These are phyloP conservation scores for Trypanosoma vivax DNA, from an alignment of 208 protist genomes.

Conservation along the genomic window DNA sequence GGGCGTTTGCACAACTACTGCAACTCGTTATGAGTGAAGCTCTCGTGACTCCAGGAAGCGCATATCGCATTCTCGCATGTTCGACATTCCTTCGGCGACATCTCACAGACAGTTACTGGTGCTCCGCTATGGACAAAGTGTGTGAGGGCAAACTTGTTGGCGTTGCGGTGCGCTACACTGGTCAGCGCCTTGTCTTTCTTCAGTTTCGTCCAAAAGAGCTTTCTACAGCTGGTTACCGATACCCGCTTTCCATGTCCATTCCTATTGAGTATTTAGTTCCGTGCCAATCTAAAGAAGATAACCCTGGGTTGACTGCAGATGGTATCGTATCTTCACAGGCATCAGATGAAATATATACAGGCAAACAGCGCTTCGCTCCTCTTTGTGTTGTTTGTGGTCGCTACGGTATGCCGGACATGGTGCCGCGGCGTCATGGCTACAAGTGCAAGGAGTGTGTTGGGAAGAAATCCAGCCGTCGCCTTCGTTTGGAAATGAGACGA, in stretches of 20 bases:
- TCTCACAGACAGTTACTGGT: slow-evolving; percentile 89
- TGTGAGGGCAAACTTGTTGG: slow-evolving; percentile 80
- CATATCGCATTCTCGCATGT: slow-evolving; percentile 65
- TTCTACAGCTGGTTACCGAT: slow-evolving; percentile 75
- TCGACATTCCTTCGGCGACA: slow-evolving; percentile 64
- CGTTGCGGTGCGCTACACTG: slow-evolving; percentile 82
- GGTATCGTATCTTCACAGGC: neutral
- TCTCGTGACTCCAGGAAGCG: slow-evolving; percentile 66
- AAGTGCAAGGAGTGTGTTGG: slow-evolving; percentile 87
- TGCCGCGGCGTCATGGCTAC: slow-evolving; percentile 61
- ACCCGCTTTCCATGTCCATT: slow-evolving; percentile 87
- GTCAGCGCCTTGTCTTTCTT: slow-evolving; percentile 74
- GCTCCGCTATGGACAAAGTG: slow-evolving; percentile 82
- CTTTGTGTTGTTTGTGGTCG: slow-evolving; percentile 84
- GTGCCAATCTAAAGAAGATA: neutral
- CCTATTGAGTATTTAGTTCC: slow-evolving; percentile 84
- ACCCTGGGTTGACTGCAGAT: neutral
- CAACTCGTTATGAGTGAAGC: slow-evolving; percentile 40
- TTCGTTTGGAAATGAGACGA: slow-evolving; percentile 34
- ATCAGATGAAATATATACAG: neutral
- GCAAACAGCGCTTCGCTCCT: neutral
- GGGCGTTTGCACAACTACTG: too few relatives aligned
- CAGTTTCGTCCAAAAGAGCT: slow-evolving; percentile 74
- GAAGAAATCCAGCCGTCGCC: slow-evolving; percentile 49
- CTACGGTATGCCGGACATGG: slow-evolving; percentile 69